Percentiles rank a stretch among this genome's conserved stretches.
phyloP scores from a whole-genome alignment of 306 rosid genomes.

The Phaseolus lunatus region DNA sequence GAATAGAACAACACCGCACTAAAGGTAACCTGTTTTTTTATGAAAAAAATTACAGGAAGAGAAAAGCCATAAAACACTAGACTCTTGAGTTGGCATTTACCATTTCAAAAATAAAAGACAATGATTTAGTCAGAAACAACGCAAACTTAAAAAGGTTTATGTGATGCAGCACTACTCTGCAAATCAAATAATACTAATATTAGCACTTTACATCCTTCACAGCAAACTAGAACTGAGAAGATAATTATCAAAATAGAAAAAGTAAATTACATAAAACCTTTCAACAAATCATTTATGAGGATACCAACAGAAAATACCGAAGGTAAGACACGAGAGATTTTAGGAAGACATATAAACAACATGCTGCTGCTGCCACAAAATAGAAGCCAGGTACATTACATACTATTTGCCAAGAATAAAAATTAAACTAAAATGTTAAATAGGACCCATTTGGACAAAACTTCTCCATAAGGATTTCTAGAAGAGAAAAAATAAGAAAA shows the following conservation, averaged over 20 bases:
- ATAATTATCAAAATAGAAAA: not conserved
- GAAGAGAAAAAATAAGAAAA: no score
- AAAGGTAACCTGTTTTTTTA: not conserved
- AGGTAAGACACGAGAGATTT: not conserved
- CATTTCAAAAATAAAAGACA: not conserved
- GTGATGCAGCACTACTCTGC: not conserved
- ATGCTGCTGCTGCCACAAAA: not conserved
- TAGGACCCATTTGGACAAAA: no score
- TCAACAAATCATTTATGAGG: not conserved
- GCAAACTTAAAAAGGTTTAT: not conserved
- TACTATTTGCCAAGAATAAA: not conserved
- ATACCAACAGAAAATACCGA: not conserved
- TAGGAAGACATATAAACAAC: conserved; percentile 2
- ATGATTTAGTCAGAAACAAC: not conserved
- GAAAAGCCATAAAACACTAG: not conserved
- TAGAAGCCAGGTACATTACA: not conserved
- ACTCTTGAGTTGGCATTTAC: not conserved
- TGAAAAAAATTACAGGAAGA: not conserved
- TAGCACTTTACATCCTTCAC: not conserved
- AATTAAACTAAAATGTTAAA: not conserved
- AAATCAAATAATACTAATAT: not conserved
- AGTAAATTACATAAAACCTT: not conserved
- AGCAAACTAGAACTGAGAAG: not conserved
- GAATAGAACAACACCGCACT: not conserved
- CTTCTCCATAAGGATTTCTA: no score